A percentile compares a stretch with the other conserved stretches of the same genome.
Conservation (phyloP, 768 basidiomycete genomes). For the Multifurca ochricompacta region DNA sequence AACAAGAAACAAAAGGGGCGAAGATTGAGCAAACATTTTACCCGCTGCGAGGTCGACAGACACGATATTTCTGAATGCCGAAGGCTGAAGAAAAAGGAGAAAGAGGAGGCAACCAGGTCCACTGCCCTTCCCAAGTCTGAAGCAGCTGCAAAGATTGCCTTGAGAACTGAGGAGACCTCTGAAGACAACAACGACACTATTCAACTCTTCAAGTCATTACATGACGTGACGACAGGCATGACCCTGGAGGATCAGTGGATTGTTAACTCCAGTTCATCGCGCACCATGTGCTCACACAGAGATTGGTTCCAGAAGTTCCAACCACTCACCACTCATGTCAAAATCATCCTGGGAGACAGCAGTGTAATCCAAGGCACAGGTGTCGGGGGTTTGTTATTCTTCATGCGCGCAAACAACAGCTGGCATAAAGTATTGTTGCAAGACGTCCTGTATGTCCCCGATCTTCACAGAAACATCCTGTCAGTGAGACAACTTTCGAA, state of each 20-base stretch:
- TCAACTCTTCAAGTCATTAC: not conserved
- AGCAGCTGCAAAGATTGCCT: too few relatives aligned
- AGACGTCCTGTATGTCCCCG: constrained; percentile 19
- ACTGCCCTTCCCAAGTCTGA: not conserved
- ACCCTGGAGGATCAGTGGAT: constrained; percentile 10
- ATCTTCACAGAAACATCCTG: constrained; percentile 22
- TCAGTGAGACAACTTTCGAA: constrained; percentile 19
- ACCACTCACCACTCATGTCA: not conserved
- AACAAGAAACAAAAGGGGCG: not conserved
- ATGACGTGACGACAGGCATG: not conserved
- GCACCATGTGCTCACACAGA: constrained; percentile 14
- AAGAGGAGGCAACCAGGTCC: constrained; percentile 5
- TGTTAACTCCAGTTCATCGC: constrained; percentile 20
- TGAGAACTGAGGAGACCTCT: not conserved
- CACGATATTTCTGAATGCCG: not conserved
- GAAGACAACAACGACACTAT: not conserved
- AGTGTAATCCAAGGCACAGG: constrained; percentile 15
- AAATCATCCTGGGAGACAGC: constrained; percentile 19
- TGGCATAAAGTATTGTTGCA: constrained; percentile 3
- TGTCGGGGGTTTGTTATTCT: constrained; percentile 7
- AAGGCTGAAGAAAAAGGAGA: constrained; percentile 10
- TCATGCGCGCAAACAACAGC: not conserved
- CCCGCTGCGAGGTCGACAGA: not conserved
- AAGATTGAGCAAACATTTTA: not conserved
- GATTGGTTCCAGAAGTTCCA: constrained; percentile 1